Percentiles rank a stretch among this genome's conserved stretches.
These are phyloP conservation scores for Citrus maxima DNA, from an alignment of 345 rosid genomes.

Conservation along the genomic window DNA sequence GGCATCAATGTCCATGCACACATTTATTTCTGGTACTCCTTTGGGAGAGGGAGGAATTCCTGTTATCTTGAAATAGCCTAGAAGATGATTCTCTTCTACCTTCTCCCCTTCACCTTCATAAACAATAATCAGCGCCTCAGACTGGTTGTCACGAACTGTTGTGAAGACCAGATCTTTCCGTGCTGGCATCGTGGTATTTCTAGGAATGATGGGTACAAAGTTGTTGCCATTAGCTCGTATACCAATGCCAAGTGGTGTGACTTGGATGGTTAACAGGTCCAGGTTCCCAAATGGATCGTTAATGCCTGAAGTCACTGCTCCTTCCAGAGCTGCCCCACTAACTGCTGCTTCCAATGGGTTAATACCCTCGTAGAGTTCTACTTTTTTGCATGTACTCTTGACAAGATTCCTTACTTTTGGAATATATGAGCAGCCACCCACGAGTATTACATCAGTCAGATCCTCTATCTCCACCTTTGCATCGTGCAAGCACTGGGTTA, in stretches of 20 bases:
- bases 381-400: constrained; percentile 43
- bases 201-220: constrained; percentile 61
- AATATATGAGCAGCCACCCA: constrained; percentile 82
- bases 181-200: constrained; percentile 73
- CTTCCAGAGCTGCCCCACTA: constrained; percentile 81
- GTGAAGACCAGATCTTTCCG: constrained; percentile 71
- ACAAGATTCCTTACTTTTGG: constrained; percentile 52
- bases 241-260: constrained; percentile 65
- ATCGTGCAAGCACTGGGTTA: constrained; percentile 61
- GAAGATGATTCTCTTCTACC: constrained; percentile 67
- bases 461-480: constrained; percentile 58
- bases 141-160: constrained; percentile 62
- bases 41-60: constrained; percentile 68
- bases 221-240: constrained; percentile 53
- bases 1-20: constrained; percentile 92
- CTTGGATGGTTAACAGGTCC: constrained; percentile 84
- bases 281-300: constrained; percentile 77
- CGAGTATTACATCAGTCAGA: constrained; percentile 64
- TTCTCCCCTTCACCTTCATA: constrained; percentile 81
- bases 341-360: constrained; percentile 78
- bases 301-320: constrained; percentile 85
- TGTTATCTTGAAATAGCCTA: constrained; percentile 77
- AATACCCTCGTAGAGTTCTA: constrained; percentile 53
- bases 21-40: constrained; percentile 79
- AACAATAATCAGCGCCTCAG: constrained; percentile 62